Evolutionary conservation across 805 yeast species (phyloP), one percentile per base, ranked within the genome.

Genomic region (Saturnispora galanensis): DNA sequence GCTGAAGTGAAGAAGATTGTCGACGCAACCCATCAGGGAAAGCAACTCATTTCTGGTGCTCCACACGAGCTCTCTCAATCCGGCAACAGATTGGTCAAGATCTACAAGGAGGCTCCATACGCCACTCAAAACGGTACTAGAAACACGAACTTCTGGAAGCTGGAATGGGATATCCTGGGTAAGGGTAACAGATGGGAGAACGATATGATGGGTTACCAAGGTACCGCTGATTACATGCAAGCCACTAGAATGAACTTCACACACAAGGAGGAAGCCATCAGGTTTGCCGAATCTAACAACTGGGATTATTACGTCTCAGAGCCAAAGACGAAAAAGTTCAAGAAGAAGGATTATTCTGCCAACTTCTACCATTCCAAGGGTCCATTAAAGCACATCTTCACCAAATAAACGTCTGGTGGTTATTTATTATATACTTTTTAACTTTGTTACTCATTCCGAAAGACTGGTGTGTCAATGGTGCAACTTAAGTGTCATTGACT

Each of bases 151-250:
- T 61, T 57, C 52, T 85, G 95, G 95, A 78, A 76, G 56, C 58
- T 85, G 46, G 94, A 85, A 64, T 85, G 93, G 90, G 95, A 86
- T 58, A 74, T 84, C 35, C 66, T 81, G 46, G 79, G 79, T 38
- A 77, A 80, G 56, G 85, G 83, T 17, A 78, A 85, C 68, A 70
- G 93, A 60, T 85, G 95, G 95, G 95, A 85, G 60, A 85, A 85
- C 64, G 90, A 84, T 60, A 69, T 85, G 59, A 85, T 85, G 64
- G 95, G 95, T 21, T 85, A 84, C 69, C 89, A 84, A 56, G 75
- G 84, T 38, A 70, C 83, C 38, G 76, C 84, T 32, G 95, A 85
- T 62, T 80, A 78, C 65, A 81, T 86, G 83, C 83, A 84, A 66
- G 87, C 82, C 13, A 81, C 90, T 8, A 74, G 74, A 58, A 64